Evolutionary conservation across 2,329 filamentous ascomycete genomes (phyloP).

Genomic region (Penicillium oxalicum): DNA sequence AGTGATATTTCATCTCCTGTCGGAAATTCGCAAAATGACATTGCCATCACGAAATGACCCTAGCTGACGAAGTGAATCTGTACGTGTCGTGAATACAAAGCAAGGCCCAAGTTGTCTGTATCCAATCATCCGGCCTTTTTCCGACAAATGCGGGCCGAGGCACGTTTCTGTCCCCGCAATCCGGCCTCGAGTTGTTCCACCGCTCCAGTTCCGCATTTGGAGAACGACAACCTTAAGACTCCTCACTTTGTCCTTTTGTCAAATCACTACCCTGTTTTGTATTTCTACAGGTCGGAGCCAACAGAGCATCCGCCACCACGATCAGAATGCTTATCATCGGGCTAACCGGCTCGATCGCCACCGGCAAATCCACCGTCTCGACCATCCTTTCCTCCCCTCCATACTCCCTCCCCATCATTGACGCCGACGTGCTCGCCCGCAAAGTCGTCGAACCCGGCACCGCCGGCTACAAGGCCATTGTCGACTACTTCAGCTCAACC

Average conservation of each 20-base stretch:
- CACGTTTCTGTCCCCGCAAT: neutral
- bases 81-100: too few species aligned
- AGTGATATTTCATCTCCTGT: too few species aligned
- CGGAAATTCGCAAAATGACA: too few species aligned
- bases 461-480: conserved; percentile 72
- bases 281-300: too few species aligned
- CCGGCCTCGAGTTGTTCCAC: neutral
- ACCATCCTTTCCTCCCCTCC: conserved; percentile 71
- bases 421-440: conserved; percentile 87
- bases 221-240: too few species aligned
- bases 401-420: conserved; percentile 83
- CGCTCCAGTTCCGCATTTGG: neutral
- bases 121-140: too few species aligned
- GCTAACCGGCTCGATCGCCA: conserved; percentile 93
- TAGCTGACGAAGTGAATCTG: too few species aligned
- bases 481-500: conserved; percentile 70
- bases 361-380: conserved; percentile 95
- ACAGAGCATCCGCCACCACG: neutral
- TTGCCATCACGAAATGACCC: too few species aligned
- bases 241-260: too few species aligned
- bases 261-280: too few species aligned
- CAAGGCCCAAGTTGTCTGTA: too few species aligned
- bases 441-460: conserved; percentile 93
- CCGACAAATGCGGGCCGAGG: conserved; percentile 17
- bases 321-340: conserved; percentile 80